Conservation (phyloP, 2,329 filamentous ascomycete species). For the Aulographum hederae region DNA sequence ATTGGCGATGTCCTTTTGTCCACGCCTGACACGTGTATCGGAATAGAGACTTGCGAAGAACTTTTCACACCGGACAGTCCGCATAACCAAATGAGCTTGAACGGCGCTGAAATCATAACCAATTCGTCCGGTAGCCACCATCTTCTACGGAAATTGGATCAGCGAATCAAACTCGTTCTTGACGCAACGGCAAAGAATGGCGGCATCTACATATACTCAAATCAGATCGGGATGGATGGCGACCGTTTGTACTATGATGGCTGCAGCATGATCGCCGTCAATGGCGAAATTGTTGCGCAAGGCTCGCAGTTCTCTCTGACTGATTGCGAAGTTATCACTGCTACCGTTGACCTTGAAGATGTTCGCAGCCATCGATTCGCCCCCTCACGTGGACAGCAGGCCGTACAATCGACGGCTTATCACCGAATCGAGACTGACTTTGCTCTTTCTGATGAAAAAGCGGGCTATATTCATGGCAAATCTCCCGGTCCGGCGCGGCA, state of each 20-base stretch:
- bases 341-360: conserved; percentile 45
- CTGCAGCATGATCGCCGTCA: conserved; percentile 43
- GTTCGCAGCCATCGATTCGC: conserved; percentile 41
- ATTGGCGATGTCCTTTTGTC: conserved; percentile 52
- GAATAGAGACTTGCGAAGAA: conserved; percentile 51
- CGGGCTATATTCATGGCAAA: conserved; percentile 25
- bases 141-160: conserved; percentile 47
- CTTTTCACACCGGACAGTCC: conserved; percentile 41
- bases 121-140: conserved; percentile 55
- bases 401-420: conserved; percentile 30
- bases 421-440: conserved; percentile 25
- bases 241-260: conserved; percentile 22
- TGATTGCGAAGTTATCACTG: conserved; percentile 34
- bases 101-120: conserved; percentile 44
- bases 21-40: conserved; percentile 33
- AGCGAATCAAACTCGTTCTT: conserved; percentile 43
- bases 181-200: conserved; percentile 46
- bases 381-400: conserved; percentile 38
- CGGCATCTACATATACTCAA: conserved; percentile 45
- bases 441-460: conserved; percentile 22
- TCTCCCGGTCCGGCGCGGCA: conserved; percentile 25
- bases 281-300: conserved; percentile 45
- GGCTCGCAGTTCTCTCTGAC: conserved; percentile 45
- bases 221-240: conserved; percentile 23
- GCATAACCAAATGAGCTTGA: conserved; percentile 41